Conservation (phyloP, 2,329 filamentous ascomycete species). For the Verticillium zaregamsianum region DNA sequence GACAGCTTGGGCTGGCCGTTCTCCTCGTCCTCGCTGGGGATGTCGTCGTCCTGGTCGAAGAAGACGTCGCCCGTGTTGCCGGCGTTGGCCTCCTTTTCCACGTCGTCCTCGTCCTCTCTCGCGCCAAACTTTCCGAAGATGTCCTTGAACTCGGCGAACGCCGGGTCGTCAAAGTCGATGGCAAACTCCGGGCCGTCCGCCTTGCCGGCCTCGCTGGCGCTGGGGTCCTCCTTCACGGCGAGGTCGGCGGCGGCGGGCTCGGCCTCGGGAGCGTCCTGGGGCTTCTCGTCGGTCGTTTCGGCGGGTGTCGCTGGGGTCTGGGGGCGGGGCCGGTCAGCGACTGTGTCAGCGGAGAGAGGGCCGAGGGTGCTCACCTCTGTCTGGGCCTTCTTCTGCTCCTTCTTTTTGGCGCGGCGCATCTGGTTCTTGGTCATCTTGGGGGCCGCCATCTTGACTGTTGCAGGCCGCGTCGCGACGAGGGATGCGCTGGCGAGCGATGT, state of each 20-base stretch:
- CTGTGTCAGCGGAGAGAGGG: not conserved
- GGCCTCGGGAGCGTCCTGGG: slow-evolving; percentile 20
- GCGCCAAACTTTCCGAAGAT: slow-evolving; percentile 78
- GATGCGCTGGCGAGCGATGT: slow-evolving; percentile 5
- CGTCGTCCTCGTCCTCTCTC: slow-evolving; percentile 56
- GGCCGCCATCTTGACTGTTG: slow-evolving; percentile 48
- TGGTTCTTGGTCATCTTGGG: slow-evolving; percentile 90
- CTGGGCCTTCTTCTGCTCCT: slow-evolving; percentile 74
- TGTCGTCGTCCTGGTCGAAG: slow-evolving; percentile 79
- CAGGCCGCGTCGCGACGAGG: not conserved
- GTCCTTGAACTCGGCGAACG: slow-evolving; percentile 78
- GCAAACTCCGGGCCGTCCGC: slow-evolving; percentile 45
- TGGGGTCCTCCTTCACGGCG: slow-evolving; percentile 12
- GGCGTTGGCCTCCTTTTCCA: slow-evolving; percentile 59
- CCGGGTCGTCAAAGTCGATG: slow-evolving; percentile 65
- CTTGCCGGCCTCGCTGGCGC: slow-evolving; percentile 19
- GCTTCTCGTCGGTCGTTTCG: slow-evolving; percentile 15
- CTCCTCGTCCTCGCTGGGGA: slow-evolving; percentile 79
- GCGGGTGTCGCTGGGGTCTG: slow-evolving; percentile 10
- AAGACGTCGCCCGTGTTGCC: slow-evolving; percentile 82
- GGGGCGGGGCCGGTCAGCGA: not conserved
- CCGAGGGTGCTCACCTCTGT: slow-evolving; percentile 39
- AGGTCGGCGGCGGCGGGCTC: slow-evolving; percentile 17
- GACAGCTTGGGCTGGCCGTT: slow-evolving; percentile 67
- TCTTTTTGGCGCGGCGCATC: slow-evolving; percentile 88